phyloP scores from a whole-genome alignment of 768 basidiomycete genomes.

The Boletellus emodensis region DNA sequence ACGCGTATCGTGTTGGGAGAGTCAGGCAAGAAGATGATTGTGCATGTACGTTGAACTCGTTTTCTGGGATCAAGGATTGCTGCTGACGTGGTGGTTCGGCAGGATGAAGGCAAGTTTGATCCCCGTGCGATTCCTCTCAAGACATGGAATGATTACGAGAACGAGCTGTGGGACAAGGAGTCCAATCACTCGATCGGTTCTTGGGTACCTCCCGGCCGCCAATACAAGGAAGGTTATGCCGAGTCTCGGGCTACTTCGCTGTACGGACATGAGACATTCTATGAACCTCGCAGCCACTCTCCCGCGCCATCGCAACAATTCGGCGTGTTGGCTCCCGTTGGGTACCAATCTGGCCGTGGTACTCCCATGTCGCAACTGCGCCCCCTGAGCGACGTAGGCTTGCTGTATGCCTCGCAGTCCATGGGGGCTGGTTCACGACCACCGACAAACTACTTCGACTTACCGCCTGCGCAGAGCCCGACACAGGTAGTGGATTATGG shows the following conservation, averaged over 20 bases:
- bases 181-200: constrained; percentile 94
- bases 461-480: constrained; percentile 50
- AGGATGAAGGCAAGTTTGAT: constrained; percentile 99
- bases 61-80: constrained; percentile 1
- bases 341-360: constrained; percentile 74
- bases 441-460: constrained; percentile 72
- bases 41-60: constrained; percentile 62
- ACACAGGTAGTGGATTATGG: constrained; percentile 44
- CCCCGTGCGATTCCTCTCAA: constrained; percentile 90
- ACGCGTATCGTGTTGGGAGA: constrained; percentile 93
- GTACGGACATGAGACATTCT: constrained; percentile 85
- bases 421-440: constrained; percentile 65
- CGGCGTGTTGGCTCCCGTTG: constrained; percentile 53
- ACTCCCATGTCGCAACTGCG: constrained; percentile 54
- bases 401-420: constrained; percentile 60
- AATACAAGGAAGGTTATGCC: constrained; percentile 68
- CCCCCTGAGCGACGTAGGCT: constrained; percentile 30
- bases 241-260: constrained; percentile 76
- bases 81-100: constrained; percentile 5
- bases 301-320: constrained; percentile 66
- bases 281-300: constrained; percentile 71
- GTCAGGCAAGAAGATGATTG: constrained; percentile 90
- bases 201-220: constrained; percentile 77
- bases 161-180: constrained; percentile 96
- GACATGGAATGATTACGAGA: constrained; percentile 96